A percentile compares a stretch with the other conserved stretches of the same genome.
Evolutionary conservation across 208 protist genomes (phyloP).

Genomic region (Balamuthia mandrillaris): DNA sequence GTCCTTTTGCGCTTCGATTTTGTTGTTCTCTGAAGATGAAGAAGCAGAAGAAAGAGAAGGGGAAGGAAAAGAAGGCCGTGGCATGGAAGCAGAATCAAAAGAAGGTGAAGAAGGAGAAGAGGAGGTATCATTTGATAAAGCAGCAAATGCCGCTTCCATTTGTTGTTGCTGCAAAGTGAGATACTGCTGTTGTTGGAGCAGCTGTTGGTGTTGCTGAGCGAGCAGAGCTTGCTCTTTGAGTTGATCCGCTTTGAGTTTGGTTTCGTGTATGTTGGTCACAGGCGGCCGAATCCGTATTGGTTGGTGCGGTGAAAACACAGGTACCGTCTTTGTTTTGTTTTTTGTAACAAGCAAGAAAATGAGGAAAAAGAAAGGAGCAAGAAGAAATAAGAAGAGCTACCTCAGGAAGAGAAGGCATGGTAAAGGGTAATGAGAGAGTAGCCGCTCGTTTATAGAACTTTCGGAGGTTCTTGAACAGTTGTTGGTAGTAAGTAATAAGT

Average conservation of each 20-base stretch:
- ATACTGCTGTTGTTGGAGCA: no score
- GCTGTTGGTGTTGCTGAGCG: no score
- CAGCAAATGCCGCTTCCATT: no score
- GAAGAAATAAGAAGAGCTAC: background rate
- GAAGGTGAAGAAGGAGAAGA: no score
- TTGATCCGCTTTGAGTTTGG: background rate
- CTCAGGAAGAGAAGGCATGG: background rate
- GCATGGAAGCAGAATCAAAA: no score
- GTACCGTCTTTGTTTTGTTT: background rate
- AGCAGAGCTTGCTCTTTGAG: no score
- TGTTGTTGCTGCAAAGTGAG: no score
- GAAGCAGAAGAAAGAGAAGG: no score
- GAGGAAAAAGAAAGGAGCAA: background rate
- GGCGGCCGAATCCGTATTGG: background rate
- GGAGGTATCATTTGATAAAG: no score
- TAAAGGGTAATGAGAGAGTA: background rate
- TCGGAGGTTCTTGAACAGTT: slow-evolving; percentile 11
- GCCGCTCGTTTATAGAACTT: background rate
- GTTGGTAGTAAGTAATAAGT: background rate
- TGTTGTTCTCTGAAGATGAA: no score
- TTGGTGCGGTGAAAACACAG: background rate
- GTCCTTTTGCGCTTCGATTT: no score
- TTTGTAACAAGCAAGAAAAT: background rate
- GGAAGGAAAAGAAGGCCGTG: no score
- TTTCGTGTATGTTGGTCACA: background rate